These are phyloP conservation scores for Hemerocallis citrina DNA, from an alignment of 106 monocot species.

Conservation along the genomic window DNA sequence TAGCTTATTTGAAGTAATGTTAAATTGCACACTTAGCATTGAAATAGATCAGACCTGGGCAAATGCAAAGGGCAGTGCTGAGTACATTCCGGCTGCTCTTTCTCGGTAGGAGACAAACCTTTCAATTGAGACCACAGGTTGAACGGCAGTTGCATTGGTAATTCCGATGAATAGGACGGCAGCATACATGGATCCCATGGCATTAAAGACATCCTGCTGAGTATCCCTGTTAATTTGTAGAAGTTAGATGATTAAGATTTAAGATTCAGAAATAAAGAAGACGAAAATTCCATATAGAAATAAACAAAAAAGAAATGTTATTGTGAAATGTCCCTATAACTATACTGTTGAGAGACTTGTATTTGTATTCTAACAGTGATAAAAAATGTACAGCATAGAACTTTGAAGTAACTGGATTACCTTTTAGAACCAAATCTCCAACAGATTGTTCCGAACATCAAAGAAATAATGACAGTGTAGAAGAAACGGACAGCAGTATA, in stretches of 20 bases:
- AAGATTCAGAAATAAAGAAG: background rate
- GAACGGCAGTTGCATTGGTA: conserved; percentile 93
- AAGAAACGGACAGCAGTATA: conserved; percentile 99
- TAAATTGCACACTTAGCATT: background rate
- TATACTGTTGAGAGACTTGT: too few relatives aligned
- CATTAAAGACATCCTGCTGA: conserved; percentile 90
- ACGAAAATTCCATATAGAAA: background rate
- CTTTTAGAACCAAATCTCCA: conserved; percentile 94
- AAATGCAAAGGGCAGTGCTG: conserved; percentile 87
- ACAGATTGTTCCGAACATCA: conserved; percentile 99
- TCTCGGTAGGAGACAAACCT: conserved; percentile 95
- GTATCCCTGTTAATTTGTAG: conserved; percentile 43
- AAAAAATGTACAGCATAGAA: background rate
- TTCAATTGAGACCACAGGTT: conserved; percentile 92
- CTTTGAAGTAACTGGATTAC: conserved; percentile 18
- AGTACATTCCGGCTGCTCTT: conserved; percentile 99
- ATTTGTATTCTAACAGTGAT: too few relatives aligned
- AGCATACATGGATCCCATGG: conserved; percentile 99
- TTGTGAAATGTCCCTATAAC: too few relatives aligned
- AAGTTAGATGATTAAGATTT: background rate
- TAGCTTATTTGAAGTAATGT: conserved; percentile 3
- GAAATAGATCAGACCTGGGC: conserved; percentile 54
- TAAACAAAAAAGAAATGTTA: too few relatives aligned
- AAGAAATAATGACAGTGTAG: conserved; percentile 86
- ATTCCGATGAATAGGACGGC: conserved; percentile 96